These are phyloP conservation scores for Polyplosphaeria fusca DNA, from an alignment of 495 filamentous ascomycete species.

Conservation along the genomic window DNA sequence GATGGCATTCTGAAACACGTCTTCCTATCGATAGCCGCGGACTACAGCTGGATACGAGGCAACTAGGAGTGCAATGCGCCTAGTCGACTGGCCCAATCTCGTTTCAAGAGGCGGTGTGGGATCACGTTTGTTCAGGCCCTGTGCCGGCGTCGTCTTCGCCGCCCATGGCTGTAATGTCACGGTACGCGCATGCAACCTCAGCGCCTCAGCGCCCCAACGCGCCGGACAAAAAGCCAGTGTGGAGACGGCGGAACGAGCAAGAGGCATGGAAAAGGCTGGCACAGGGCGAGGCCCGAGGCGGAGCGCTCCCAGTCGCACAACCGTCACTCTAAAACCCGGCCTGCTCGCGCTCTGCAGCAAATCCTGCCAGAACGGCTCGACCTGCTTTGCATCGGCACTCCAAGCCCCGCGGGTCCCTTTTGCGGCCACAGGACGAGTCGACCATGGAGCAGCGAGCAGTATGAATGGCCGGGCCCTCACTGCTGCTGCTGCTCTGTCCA, in stretches of 20 bases:
- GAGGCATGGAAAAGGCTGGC: background rate
- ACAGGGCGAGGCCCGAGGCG: background rate
- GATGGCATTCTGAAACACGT: slow-evolving; percentile 20
- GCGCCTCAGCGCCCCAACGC: background rate
- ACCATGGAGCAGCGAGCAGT: too few relatives aligned
- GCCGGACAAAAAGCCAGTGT: background rate
- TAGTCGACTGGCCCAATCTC: background rate
- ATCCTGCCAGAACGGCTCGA: slow-evolving; percentile 5
- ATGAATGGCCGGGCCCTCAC: slow-evolving; percentile 10
- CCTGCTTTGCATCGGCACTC: slow-evolving; percentile 25
- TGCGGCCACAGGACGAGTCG: background rate
- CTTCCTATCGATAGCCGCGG: slow-evolving; percentile 15
- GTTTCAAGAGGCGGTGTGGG: slow-evolving; percentile 32
- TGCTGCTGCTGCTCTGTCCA: slow-evolving; percentile 2
- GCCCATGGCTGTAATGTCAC: background rate
- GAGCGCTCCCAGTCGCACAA: background rate
- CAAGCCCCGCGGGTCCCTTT: background rate
- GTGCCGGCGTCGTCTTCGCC: too few relatives aligned
- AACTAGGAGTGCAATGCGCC: background rate
- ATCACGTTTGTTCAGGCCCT: slow-evolving; percentile 12
- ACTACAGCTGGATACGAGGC: background rate
- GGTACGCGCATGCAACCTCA: background rate
- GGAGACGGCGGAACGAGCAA: background rate
- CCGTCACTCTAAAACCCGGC: background rate
- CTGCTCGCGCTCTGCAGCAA: background rate